These are phyloP conservation scores for Neostapfia colusana DNA, from an alignment of 176 grass and related monocot genomes.

Conservation along the genomic window DNA sequence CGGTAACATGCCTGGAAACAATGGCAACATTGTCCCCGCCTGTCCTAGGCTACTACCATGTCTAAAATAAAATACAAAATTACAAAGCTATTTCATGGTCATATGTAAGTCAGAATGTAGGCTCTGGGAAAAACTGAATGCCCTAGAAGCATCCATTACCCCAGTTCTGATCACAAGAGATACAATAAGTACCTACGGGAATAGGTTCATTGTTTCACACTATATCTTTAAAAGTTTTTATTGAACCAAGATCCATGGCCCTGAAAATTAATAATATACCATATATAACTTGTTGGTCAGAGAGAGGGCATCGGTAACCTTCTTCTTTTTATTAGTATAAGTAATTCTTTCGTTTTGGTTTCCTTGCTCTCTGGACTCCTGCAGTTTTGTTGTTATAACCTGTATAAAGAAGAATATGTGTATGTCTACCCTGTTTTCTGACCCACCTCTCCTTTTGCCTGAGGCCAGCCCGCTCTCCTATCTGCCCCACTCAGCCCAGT, in stretches of 20 bases:
- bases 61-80: slow-evolving; percentile 3
- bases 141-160: background rate
- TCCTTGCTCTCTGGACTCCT: background rate
- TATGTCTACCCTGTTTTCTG: no score
- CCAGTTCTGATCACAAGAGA: background rate
- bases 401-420: no score
- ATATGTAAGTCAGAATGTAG: background rate
- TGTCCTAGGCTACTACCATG: background rate
- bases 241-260: background rate
- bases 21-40: background rate
- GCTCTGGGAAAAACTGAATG: slow-evolving; percentile 6
- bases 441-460: no score
- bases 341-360: background rate
- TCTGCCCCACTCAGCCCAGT: no score
- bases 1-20: slow-evolving; percentile 8
- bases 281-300: background rate
- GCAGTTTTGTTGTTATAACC: background rate
- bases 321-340: background rate
- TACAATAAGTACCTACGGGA: background rate
- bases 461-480: no score
- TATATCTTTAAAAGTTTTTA: background rate
- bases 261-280: background rate
- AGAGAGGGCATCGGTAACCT: background rate
- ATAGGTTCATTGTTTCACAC: background rate
- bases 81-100: background rate